These are phyloP conservation scores for Monosporascus sp. DNA, from an alignment of 2,329 filamentous ascomycete species.

Conservation along the genomic window DNA sequence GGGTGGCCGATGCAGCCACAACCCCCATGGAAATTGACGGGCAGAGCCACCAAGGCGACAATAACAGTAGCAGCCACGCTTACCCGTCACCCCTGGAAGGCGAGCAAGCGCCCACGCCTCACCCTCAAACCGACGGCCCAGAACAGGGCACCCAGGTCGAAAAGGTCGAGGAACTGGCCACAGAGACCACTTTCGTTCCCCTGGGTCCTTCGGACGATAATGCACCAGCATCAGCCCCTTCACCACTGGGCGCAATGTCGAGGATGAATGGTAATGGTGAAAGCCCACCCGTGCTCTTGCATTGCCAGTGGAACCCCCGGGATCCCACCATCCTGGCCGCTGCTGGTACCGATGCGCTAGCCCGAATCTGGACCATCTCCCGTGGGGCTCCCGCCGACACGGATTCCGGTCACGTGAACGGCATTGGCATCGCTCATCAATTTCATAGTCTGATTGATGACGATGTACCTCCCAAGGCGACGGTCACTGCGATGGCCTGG, in stretches of 20 bases:
- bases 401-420: constrained; percentile 42
- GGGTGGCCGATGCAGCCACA: constrained; percentile 42
- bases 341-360: constrained; percentile 65
- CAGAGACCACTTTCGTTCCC: constrained; percentile 56
- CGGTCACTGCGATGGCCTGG: constrained; percentile 57
- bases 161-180: constrained; percentile 55
- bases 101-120: constrained; percentile 47
- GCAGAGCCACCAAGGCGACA: constrained; percentile 33
- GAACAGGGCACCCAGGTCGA: constrained; percentile 61
- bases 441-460: constrained; percentile 47
- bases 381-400: constrained; percentile 44
- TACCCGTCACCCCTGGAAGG: constrained; percentile 60
- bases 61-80: constrained; percentile 44
- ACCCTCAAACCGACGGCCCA: constrained; percentile 53
- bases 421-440: constrained; percentile 28
- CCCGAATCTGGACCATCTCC: constrained; percentile 61
- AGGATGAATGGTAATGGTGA: constrained; percentile 34
- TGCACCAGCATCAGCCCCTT: constrained; percentile 28
- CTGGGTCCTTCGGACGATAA: constrained; percentile 34
- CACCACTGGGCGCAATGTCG: constrained; percentile 28
- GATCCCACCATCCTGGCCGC: constrained; percentile 61
- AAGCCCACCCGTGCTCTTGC: constrained; percentile 56
- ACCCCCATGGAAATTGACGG: constrained; percentile 58
- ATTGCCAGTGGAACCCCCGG: constrained; percentile 64
- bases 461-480: constrained; percentile 44